Conservation (phyloP, 805 yeast species). For the Blastobotrys muscicola region DNA sequence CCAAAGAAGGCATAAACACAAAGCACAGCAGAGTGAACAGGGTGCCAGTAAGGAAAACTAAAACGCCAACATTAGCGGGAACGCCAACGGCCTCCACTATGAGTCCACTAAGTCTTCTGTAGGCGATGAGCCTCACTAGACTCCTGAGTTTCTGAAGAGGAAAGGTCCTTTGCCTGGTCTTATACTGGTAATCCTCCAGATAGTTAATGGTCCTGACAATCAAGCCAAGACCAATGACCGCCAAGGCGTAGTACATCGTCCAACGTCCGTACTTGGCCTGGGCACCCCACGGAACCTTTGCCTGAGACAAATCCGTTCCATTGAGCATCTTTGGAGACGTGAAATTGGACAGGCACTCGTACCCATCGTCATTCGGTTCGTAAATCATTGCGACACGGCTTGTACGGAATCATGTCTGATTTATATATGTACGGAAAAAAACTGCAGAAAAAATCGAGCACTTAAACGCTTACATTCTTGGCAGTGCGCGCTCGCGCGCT, state of each 20-base stretch:
- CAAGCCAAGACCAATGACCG: conserved; percentile 6
- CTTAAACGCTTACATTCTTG: no score
- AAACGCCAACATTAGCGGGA: conserved; percentile 10
- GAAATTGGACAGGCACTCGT: neutral
- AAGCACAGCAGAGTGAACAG: conserved; percentile 6
- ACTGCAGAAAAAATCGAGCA: no score
- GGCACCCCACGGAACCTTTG: conserved; percentile 7
- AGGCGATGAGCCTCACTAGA: conserved; percentile 9
- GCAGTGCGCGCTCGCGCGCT: no score
- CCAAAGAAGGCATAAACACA: conserved; percentile 12
- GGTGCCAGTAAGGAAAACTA: conserved; percentile 3
- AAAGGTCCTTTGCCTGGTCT: neutral
- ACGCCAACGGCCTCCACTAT: neutral
- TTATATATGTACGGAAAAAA: no score
- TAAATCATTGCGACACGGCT: no score
- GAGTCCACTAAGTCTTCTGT: conserved; percentile 6
- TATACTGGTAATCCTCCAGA: conserved; percentile 5
- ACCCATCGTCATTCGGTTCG: no score
- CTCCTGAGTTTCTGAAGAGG: conserved; percentile 5
- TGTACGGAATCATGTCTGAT: no score
- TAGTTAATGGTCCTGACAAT: conserved; percentile 3
- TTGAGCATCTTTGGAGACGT: neutral
- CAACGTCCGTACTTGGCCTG: conserved; percentile 9
- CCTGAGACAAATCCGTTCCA: conserved; percentile 2
- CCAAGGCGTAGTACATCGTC: conserved; percentile 10